phyloP scores from a whole-genome alignment of 495 filamentous ascomycete genomes.

The Annulohypoxylon nitens region DNA sequence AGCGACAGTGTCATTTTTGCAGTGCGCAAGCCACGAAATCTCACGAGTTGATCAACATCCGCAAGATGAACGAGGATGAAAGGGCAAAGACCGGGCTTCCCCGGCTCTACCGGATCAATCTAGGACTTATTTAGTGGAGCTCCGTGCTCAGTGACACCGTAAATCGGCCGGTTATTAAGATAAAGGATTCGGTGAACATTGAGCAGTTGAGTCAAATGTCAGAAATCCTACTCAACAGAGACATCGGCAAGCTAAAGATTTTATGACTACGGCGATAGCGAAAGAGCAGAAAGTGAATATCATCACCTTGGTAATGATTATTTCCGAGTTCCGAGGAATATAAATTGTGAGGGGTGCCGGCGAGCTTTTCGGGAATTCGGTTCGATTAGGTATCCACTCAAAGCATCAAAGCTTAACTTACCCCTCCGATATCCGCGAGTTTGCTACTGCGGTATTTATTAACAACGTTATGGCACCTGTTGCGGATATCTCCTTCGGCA shows the following conservation, averaged over 20 bases:
- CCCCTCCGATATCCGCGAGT: not conserved
- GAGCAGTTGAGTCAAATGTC: not conserved
- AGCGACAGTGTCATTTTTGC: no score
- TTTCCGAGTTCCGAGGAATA: not conserved
- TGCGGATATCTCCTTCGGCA: not conserved
- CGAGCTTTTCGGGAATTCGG: not conserved
- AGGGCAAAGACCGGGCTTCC: slow-evolving; percentile 13
- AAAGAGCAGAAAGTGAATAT: not conserved
- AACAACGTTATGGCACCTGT: slow-evolving; percentile 5
- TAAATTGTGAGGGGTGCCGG: slow-evolving; percentile 16
- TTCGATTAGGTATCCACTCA: not conserved
- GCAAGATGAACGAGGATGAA: not conserved
- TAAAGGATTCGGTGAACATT: slow-evolving; percentile 7
- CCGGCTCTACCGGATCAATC: slow-evolving; percentile 11
- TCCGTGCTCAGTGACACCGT: slow-evolving; percentile 10
- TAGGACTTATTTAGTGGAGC: slow-evolving; percentile 38
- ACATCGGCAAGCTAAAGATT: slow-evolving; percentile 3
- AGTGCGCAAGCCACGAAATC: no score
- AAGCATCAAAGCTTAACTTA: not conserved
- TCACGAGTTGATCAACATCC: no score
- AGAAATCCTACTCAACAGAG: not conserved
- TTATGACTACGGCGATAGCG: not conserved
- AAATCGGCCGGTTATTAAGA: slow-evolving; percentile 31
- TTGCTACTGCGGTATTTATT: not conserved
- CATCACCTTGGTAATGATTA: not conserved